Evolutionary conservation across 257 asterid genomes (phyloP), one percentile per base, ranked within the genome.

Genomic region (Gentiana straminea): DNA sequence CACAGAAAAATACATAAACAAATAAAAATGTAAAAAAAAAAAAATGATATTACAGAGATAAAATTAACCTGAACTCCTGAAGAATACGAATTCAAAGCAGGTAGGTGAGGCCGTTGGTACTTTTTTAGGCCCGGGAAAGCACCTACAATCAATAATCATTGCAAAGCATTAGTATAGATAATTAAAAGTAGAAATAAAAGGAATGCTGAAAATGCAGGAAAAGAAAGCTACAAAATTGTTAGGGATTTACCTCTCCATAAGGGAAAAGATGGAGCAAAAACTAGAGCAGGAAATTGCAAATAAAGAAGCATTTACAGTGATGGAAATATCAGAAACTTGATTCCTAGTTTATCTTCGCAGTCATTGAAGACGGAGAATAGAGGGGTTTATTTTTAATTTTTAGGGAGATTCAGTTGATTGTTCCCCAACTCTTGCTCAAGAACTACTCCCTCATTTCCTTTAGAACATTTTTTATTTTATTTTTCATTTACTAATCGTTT

Each of bases 251-350:
- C 52, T 51, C 3, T 52, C 4, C 51, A 61, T 13, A 9, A 7
- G 12, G 12, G 49, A 2, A 50, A 61, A 51, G 46, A 41, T 5
- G 63, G 58, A 13, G 64, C 59, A 63, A 49, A 13, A 47, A 39
- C 52, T 7, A 54, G 13, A n/a, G 51, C 10, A 9, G 15, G 68
- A 47, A 37, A 45, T 38, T 55, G 68, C 38, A 34, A 43, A 34
- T 3, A 60, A 12, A 24, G 61, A 54, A 55, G 54, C 68, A 47
- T 52, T 7, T 51, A 41, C 9, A 5, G 2, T 4, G 46, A 41
- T 41, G 7, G 24, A 24, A 24, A 24, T 24, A 24, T 24, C 24
- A 24, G 24, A 24, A 24, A 24, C 24, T 24, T 24, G 24, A 24
- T 24, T 24, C 24, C 24, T 24, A 24, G 24, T 24, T 24, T 24